A percentile compares a stretch with the other conserved stretches of the same genome.
These are phyloP conservation scores for Kwoniella dendrophila DNA, from an alignment of 768 basidiomycete species.

Conservation along the genomic window DNA sequence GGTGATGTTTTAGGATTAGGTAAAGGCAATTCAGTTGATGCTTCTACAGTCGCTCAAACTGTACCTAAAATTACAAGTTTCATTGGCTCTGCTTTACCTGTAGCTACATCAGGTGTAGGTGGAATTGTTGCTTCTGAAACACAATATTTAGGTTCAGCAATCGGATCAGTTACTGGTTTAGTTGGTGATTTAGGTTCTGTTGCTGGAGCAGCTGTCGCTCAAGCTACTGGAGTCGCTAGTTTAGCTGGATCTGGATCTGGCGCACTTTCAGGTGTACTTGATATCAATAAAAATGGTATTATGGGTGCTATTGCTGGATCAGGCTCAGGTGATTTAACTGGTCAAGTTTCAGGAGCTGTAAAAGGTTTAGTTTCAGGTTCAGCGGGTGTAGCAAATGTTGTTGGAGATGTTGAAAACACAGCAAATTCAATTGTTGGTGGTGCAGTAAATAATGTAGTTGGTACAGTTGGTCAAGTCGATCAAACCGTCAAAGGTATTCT, in stretches of 20 bases:
- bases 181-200: not conserved
- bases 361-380: constrained; percentile 2
- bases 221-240: constrained; percentile 8
- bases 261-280: not conserved
- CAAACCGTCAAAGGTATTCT: not conserved
- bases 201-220: constrained; percentile 8
- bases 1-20: constrained; percentile 15
- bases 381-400: not conserved
- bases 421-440: not conserved
- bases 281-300: not conserved
- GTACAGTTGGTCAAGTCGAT: constrained; percentile 4
- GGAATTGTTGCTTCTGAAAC: constrained; percentile 11
- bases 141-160: constrained; percentile 7
- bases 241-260: constrained; percentile 8
- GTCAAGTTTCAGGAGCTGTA: not conserved
- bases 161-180: constrained; percentile 8
- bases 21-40: constrained; percentile 9
- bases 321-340: not conserved
- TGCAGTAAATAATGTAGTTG: not conserved
- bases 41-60: constrained; percentile 4
- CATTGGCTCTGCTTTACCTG: constrained; percentile 10
- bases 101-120: constrained; percentile 10
- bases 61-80: constrained; percentile 15
- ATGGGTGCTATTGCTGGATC: not conserved
- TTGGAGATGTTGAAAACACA: constrained; percentile 3